These are phyloP conservation scores for Collariella sp. DNA, from an alignment of 495 filamentous ascomycete species.

Conservation along the genomic window DNA sequence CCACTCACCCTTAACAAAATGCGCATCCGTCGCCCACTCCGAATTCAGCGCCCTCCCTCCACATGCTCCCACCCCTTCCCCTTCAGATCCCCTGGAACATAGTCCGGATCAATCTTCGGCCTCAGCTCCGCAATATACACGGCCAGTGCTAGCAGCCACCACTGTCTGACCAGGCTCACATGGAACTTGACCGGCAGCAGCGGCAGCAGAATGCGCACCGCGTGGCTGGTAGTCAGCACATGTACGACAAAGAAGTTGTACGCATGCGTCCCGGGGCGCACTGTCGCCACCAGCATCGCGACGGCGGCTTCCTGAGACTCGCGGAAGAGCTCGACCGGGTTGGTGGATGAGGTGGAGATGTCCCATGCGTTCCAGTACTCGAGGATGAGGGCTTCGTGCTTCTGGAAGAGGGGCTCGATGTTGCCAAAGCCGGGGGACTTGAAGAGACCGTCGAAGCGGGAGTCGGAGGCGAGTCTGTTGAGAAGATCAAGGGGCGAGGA, in stretches of 20 bases:
- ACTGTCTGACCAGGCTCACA: constrained; percentile 63
- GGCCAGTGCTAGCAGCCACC: constrained; percentile 76
- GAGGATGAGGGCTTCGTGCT: constrained; percentile 59
- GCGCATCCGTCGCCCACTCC: constrained; percentile 58
- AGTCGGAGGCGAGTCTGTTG: constrained; percentile 46
- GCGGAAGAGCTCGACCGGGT: constrained; percentile 62
- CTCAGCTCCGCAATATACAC: constrained; percentile 69
- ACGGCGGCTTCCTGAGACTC: constrained; percentile 69
- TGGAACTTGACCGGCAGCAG: constrained; percentile 66
- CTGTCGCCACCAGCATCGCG: constrained; percentile 57
- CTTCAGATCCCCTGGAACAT: constrained; percentile 52
- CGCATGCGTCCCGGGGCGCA: constrained; percentile 46
- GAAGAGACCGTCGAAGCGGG: constrained; percentile 53
- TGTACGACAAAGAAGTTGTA: constrained; percentile 87
- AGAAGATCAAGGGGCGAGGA: constrained; percentile 60
- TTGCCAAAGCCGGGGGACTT: constrained; percentile 50
- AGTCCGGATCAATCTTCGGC: constrained; percentile 57
- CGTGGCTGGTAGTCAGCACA: constrained; percentile 74
- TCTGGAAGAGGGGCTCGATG: constrained; percentile 55
- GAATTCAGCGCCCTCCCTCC: constrained; percentile 58
- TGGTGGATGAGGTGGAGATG: constrained; percentile 32
- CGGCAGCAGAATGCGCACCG: constrained; percentile 76
- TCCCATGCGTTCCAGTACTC: constrained; percentile 87
- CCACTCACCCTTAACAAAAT: constrained; percentile 64
- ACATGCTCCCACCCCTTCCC: constrained; percentile 71